Evolutionary conservation across 176 grass and related monocot genomes (phyloP), one percentile per base, ranked within the genome.

Genomic region (Oryza punctata): DNA sequence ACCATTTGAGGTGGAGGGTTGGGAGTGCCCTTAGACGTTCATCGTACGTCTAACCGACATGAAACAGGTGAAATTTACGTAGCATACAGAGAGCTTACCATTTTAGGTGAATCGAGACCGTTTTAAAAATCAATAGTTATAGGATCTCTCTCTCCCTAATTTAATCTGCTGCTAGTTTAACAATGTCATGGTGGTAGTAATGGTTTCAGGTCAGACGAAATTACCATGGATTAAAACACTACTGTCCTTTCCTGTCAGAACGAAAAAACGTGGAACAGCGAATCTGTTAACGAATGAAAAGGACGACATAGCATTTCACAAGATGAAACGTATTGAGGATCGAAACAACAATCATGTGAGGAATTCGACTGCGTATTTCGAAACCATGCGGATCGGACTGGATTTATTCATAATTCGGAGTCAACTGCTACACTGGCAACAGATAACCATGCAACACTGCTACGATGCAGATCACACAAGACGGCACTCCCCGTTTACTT

Each of bases 371-470:
- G 1, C 24, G n/a, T 19, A 49, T 65, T 64, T 61, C 9, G 0
- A 35, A 63, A 65, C 33, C 38, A 65, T 47, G 64, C 12, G 21
- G 30, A 35, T 35, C 33, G 33, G 33, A 28, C 63, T 28, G 45
- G 6, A 37, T 76, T 84, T 69, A 84, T 84, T 23, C 63, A 76
- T 76, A 73, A 10, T 46, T 66, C 10, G 15, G 21, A 29, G 73
- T 59, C 82, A 77, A 69, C 63, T 77, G 14, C 29, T 82, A 72
- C 35, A 72, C 7, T 63, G 14, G 33, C 52, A 63, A 32, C 32
- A 67, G 9, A 67, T 3, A n/a, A 59, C 28, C 24, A 40, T 7
- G 46, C 64, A 69, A 84, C 6, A 54, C 50, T 54, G 50, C 16
- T 21, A 19, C 8, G 54, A n/a, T 60, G 6, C 57, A 61, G 57